Evolutionary conservation across 768 basidiomycete species (phyloP), one percentile per base, ranked within the genome.

Genomic region (Cystofilobasidium macerans): DNA sequence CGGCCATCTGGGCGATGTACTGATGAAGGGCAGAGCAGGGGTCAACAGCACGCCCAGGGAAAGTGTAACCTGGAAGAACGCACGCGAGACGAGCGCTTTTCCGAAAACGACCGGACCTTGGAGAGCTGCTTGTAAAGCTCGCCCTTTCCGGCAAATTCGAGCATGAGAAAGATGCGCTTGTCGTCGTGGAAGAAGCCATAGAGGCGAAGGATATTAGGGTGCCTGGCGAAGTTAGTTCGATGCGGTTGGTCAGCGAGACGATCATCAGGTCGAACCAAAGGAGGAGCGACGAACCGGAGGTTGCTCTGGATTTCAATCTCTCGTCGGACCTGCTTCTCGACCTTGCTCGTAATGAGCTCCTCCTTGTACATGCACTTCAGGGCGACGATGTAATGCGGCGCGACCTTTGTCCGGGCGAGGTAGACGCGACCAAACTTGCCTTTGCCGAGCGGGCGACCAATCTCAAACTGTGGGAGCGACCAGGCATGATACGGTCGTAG

Each of bases 231-330:
- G 42, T 28, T n/a, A n/a, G n/a, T n/a, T n/a, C n/a, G 16, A 58
- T 2, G 14, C 9, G 28, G 24, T 14, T 2, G 28, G 32, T 63
- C 53, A 63, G 54, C 28, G 20, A 12, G 6, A 26, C 48, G n/a
- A 6, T 26, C 5, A 5, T 13, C 8, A 4, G 12, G 45, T 47
- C 24, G n/a, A 51, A 26, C 9, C n/a, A 11, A 16, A 24, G 22
- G 35, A 1, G 8, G 3, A 4, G 18, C 4, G 18, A 64, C 71
- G 30, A 53, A 79, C 79, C 78, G 83, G 47, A 97, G 82, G 77
- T 97, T 93, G 73, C 89, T 88, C 71, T 97, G 94, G 66, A 99
- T 98, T 75, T 98, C 95, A 71, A 99, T 98, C 76, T 99, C 95
- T 61, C 95, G 83, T 42, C 95, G 83, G 68, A 93, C 88, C 76